Conservation (phyloP, 176 grass and related monocot species). For the Leersia perrieri region DNA sequence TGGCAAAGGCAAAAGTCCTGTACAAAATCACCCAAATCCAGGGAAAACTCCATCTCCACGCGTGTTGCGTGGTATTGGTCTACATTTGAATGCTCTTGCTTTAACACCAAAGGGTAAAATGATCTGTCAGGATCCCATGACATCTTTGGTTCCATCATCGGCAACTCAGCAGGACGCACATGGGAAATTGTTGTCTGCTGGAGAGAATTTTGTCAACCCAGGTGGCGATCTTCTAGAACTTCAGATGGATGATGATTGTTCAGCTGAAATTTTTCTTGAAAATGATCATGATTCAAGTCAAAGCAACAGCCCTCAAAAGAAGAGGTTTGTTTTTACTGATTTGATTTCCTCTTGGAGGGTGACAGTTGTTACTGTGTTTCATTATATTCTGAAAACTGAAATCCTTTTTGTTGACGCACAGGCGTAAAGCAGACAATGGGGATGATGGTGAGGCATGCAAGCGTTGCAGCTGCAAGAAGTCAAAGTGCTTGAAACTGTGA, state of each 20-base stretch:
- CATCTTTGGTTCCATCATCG: slow-evolving; percentile 45
- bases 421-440: slow-evolving; percentile 73
- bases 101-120: slow-evolving; percentile 65
- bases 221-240: slow-evolving; percentile 38
- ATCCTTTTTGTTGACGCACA: slow-evolving; percentile 36
- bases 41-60: slow-evolving; percentile 36
- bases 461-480: slow-evolving; percentile 98
- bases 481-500: slow-evolving; percentile 98
- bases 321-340: slow-evolving; percentile 52
- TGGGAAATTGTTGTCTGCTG: slow-evolving; percentile 45
- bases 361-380: slow-evolving; percentile 2
- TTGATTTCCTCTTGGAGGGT: slow-evolving; percentile 2
- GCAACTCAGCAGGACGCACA: slow-evolving; percentile 47
- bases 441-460: slow-evolving; percentile 89
- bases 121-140: slow-evolving; percentile 32
- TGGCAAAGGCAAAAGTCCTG: slow-evolving; percentile 57
- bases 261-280: slow-evolving; percentile 46
- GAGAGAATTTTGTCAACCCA: slow-evolving; percentile 39
- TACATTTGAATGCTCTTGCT: slow-evolving; percentile 90
- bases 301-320: slow-evolving; percentile 87
- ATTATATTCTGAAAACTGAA: slow-evolving; percentile 6
- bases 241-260: slow-evolving; percentile 48
- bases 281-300: slow-evolving; percentile 55
- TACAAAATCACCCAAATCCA: slow-evolving; percentile 36
- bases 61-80: slow-evolving; percentile 74